Conservation (phyloP, 495 filamentous ascomycete species). For the Neurospora sp. region DNA sequence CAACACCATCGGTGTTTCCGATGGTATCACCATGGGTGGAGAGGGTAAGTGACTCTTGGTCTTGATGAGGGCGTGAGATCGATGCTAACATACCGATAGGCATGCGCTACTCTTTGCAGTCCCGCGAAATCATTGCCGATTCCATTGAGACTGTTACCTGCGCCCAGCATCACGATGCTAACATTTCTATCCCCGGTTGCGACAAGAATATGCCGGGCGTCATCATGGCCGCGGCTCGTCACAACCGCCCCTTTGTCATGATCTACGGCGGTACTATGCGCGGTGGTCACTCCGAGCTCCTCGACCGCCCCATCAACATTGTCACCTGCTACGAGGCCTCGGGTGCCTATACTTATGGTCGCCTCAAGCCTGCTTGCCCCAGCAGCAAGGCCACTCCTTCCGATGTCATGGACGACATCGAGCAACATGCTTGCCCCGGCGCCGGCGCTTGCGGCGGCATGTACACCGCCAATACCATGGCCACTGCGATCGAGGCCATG, state of each 20-base stretch:
- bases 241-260: conserved; percentile 74
- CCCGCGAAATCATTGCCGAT: conserved; percentile 89
- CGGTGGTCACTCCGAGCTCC: conserved; percentile 68
- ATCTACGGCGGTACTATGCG: conserved; percentile 85
- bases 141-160: conserved; percentile 88
- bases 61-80: neutral
- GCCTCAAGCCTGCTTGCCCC: conserved; percentile 34
- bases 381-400: conserved; percentile 43
- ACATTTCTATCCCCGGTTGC: conserved; percentile 89
- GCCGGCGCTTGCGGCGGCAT: conserved; percentile 95
- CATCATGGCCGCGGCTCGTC: conserved; percentile 58
- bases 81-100: conserved; percentile 37
- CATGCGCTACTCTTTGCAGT: conserved; percentile 95
- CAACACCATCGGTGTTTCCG: conserved; percentile 88
- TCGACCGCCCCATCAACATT: conserved; percentile 79
- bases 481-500: conserved; percentile 92
- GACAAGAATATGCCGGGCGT: conserved; percentile 98
- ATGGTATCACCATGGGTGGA: conserved; percentile 93
- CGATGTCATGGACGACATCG: conserved; percentile 80
- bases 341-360: conserved; percentile 77
- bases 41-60: conserved; percentile 51
- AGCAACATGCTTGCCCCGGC: conserved; percentile 77
- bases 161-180: conserved; percentile 82
- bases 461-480: conserved; percentile 97
- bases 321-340: conserved; percentile 82